phyloP scores from a whole-genome alignment of 1,284 basidiomycete genomes.

The Schizophyllum commune region DNA sequence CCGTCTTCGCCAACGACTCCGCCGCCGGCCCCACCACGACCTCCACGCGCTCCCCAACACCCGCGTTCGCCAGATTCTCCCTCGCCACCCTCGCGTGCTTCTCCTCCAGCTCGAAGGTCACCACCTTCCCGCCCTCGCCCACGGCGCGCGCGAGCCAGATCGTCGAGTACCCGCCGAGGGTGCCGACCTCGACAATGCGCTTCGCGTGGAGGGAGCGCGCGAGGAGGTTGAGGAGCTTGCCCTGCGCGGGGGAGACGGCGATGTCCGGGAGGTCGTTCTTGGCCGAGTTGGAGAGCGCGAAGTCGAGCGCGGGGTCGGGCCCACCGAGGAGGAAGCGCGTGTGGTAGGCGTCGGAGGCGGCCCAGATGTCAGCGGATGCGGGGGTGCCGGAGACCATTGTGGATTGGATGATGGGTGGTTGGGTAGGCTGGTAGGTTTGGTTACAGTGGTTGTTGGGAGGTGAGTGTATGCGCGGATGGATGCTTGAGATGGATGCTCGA shows the following conservation, averaged over 20 bases:
- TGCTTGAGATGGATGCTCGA: not conserved
- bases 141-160: conserved; percentile 53
- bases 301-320: conserved; percentile 37
- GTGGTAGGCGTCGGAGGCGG: conserved; percentile 45
- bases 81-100: conserved; percentile 37
- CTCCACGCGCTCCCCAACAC: conserved; percentile 34
- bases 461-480: not conserved
- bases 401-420: not conserved
- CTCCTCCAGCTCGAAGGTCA: conserved; percentile 42
- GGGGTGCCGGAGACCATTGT: not conserved
- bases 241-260: conserved; percentile 45
- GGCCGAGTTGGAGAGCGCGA: conserved; percentile 30
- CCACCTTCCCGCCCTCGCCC: conserved; percentile 42
- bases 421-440: not conserved
- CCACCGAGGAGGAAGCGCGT: conserved; percentile 40
- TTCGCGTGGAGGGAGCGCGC: conserved; percentile 41
- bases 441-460: not conserved
- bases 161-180: conserved; percentile 51
- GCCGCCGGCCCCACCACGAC: conserved; percentile 44
- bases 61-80: conserved; percentile 24
- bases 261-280: conserved; percentile 42
- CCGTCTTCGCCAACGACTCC: conserved; percentile 35
- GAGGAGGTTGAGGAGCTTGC: conserved; percentile 47
- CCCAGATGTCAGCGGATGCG: conserved; percentile 24
- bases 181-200: conserved; percentile 51